Conservation (phyloP, 495 filamentous ascomycete genomes). For the Delitschia confertaspora region DNA sequence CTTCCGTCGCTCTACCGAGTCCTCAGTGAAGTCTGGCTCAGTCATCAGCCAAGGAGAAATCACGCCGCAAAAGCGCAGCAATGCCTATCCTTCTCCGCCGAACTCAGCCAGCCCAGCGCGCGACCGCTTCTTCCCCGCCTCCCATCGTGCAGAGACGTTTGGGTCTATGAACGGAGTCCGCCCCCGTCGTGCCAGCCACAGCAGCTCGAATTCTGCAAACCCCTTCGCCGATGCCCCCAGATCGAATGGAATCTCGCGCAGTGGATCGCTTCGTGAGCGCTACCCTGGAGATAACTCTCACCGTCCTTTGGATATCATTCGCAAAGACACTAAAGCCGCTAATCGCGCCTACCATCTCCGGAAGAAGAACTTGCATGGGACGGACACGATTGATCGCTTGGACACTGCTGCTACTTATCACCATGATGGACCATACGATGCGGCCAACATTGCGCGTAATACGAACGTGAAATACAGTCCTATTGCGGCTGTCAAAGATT, state of each 20-base stretch:
- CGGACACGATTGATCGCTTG: constrained; percentile 74
- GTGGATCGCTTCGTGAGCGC: constrained; percentile 47
- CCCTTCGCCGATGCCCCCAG: not conserved
- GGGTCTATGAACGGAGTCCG: constrained; percentile 19
- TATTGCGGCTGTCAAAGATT: constrained; percentile 63
- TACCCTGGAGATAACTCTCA: constrained; percentile 54
- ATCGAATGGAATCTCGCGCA: constrained; percentile 29
- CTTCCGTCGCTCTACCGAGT: constrained; percentile 29
- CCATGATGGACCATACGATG: constrained; percentile 89
- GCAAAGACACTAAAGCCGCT: constrained; percentile 49
- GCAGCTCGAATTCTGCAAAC: not conserved
- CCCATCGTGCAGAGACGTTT: constrained; percentile 31
- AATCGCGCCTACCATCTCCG: constrained; percentile 54
- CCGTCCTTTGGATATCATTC: constrained; percentile 53
- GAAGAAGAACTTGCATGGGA: constrained; percentile 53
- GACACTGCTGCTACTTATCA: constrained; percentile 66
- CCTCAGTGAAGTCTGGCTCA: constrained; percentile 19
- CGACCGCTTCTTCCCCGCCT: constrained; percentile 27
- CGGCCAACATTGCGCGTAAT: constrained; percentile 65
- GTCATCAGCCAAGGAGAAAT: constrained; percentile 27
- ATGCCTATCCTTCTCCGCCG: constrained; percentile 26
- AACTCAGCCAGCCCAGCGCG: constrained; percentile 29
- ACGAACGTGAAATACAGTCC: constrained; percentile 53
- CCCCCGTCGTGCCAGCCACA: constrained; percentile 24
- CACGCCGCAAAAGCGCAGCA: constrained; percentile 22